These are phyloP conservation scores for Mycena maculata DNA, from an alignment of 768 basidiomycete genomes.

Conservation along the genomic window DNA sequence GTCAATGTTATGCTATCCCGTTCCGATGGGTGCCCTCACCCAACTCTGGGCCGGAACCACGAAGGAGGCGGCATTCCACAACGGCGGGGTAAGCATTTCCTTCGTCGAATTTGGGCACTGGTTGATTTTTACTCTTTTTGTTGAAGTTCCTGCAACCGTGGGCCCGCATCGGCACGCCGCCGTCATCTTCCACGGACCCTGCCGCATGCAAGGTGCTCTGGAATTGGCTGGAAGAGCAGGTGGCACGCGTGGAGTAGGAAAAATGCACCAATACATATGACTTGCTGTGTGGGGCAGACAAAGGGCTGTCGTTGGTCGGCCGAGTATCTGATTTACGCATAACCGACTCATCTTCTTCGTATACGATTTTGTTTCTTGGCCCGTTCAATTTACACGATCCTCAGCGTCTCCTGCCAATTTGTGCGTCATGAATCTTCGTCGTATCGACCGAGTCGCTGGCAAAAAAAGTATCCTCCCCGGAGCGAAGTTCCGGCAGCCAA, in stretches of 20 bases:
- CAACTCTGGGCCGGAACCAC: constrained; percentile 53
- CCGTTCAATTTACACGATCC: too few relatives aligned
- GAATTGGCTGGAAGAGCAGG: constrained; percentile 59
- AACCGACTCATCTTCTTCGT: too few relatives aligned
- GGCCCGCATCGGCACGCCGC: constrained; percentile 48
- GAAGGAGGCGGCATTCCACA: constrained; percentile 38
- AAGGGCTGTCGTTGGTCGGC: too few relatives aligned
- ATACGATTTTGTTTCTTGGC: too few relatives aligned
- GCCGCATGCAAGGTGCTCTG: constrained; percentile 50
- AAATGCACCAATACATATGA: too few relatives aligned
- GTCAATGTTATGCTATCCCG: constrained; percentile 36
- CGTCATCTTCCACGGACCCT: constrained; percentile 38
- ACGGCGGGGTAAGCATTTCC: background rate
- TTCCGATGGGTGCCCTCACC: constrained; percentile 49
- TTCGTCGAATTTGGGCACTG: background rate
- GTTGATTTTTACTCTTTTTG: constrained; percentile 23
- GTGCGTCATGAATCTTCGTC: too few relatives aligned
- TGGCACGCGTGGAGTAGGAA: constrained; percentile 25
- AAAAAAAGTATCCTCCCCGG: too few relatives aligned
- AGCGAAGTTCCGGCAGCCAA: too few relatives aligned
- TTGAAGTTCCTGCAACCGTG: constrained; percentile 55
- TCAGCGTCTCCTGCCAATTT: too few relatives aligned
- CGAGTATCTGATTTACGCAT: too few relatives aligned
- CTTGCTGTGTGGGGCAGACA: too few relatives aligned
- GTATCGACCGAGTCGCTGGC: too few relatives aligned